A percentile compares a stretch with the other conserved stretches of the same genome.
Conservation (phyloP, 768 basidiomycete genomes). For the Glaciozyma martinii region DNA sequence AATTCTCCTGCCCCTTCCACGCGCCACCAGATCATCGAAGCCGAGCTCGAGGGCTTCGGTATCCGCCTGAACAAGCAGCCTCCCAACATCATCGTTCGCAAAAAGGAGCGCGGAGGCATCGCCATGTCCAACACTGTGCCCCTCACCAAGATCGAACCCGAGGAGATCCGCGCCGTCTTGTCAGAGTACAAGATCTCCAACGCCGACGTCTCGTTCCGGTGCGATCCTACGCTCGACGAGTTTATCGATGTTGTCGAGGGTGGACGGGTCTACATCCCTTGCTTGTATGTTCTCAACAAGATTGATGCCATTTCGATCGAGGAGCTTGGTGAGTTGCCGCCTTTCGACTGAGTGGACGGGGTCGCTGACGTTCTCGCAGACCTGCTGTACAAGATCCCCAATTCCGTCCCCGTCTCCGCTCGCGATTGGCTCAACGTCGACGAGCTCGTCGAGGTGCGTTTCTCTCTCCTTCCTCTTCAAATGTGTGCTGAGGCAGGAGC, state of each 20-base stretch:
- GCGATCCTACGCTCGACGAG: constrained; percentile 88
- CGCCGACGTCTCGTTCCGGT: constrained; percentile 82
- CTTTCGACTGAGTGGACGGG: constrained; percentile 2
- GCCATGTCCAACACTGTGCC: constrained; percentile 95
- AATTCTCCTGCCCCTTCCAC: neutral
- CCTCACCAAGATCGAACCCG: constrained; percentile 86
- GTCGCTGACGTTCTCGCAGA: constrained; percentile 37
- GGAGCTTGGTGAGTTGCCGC: constrained; percentile 70
- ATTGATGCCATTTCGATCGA: constrained; percentile 97
- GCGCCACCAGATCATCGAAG: constrained; percentile 62
- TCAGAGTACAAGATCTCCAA: constrained; percentile 83
- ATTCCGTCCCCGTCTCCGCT: constrained; percentile 89
- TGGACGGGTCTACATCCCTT: constrained; percentile 91
- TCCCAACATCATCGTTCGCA: constrained; percentile 57
- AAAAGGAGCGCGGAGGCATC: constrained; percentile 72
- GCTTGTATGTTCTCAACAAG: constrained; percentile 77
- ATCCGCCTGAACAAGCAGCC: constrained; percentile 80
- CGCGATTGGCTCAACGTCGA: constrained; percentile 94
- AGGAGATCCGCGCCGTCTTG: constrained; percentile 80
- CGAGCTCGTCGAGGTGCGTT: constrained; percentile 59
- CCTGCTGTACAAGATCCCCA: constrained; percentile 71
- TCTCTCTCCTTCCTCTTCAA: neutral
- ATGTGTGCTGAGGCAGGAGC: neutral
- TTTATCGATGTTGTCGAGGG: constrained; percentile 96
- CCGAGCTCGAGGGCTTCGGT: constrained; percentile 90